These are phyloP conservation scores for Papilionanthe hybrid DNA, from an alignment of 116 monocot genomes.

Conservation along the genomic window DNA sequence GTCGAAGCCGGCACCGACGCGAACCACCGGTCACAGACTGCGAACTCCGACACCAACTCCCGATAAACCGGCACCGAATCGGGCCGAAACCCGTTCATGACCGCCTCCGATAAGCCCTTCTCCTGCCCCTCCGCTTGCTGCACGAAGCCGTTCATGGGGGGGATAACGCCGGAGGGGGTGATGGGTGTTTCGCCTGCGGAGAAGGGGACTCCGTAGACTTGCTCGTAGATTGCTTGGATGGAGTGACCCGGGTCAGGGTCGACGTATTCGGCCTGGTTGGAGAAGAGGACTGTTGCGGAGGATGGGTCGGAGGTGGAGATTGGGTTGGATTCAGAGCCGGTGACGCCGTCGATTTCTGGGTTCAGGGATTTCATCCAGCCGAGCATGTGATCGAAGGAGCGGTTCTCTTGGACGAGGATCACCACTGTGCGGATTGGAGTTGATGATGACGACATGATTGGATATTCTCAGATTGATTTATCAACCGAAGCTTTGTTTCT, in stretches of 20 bases:
- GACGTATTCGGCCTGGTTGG: conserved; percentile 56
- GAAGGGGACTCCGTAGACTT: conserved; percentile 66
- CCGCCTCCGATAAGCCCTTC: conserved; percentile 54
- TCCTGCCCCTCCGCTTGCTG: conserved; percentile 70
- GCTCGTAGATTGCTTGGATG: conserved; percentile 90
- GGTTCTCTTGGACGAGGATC: conserved; percentile 70
- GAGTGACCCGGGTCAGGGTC: conserved; percentile 95
- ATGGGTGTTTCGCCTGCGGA: conserved; percentile 33
- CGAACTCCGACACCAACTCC: conserved; percentile 72
- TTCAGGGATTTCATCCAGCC: conserved; percentile 78
- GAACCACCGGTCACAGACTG: conserved; percentile 90
- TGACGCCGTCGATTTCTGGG: conserved; percentile 61
- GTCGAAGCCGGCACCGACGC: conserved; percentile 88
- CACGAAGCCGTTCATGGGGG: conserved; percentile 79
- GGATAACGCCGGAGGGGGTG: conserved; percentile 31
- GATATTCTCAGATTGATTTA: too few relatives aligned
- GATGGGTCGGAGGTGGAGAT: conserved; percentile 49
- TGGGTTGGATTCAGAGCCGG: conserved; percentile 44
- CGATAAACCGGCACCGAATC: conserved; percentile 74
- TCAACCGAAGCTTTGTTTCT: too few relatives aligned
- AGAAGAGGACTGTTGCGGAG: conserved; percentile 47
- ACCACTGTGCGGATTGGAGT: conserved; percentile 55
- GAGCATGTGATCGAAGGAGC: conserved; percentile 77
- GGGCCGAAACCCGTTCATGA: conserved; percentile 82
- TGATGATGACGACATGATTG: background rate